Base-by-base conservation (phyloP, 164 flowering plant genomes). In the Aristolochia californica region DNA sequence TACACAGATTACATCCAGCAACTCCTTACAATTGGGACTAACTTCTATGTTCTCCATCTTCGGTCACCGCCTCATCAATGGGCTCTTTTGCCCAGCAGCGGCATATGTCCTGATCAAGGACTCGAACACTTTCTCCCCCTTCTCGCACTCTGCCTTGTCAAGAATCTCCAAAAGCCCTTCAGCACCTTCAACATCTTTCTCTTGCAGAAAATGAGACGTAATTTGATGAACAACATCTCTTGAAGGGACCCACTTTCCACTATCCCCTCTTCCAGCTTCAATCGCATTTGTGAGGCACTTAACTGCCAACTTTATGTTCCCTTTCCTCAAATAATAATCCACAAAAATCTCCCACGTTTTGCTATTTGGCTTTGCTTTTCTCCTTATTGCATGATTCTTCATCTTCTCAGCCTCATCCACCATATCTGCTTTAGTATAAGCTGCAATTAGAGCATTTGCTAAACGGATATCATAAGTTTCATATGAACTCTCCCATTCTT, bases 11-110 rank as follows among this genome's bases (percentile, higher is more conserved):
- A 21, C 50, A 13, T 85, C 83, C 30, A 93, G 88, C 76, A 85
- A 71, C 68, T 75, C 81, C 72, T 80, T 70, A 45, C 73, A 59
- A 34, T 65, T 81, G 38, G 77, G 80, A 54, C 75, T 84, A 60
- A 93, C 79, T 61, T 85, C 87, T 52, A 87, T 75, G 16, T 85
- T 82, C 70, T 89, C 97, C 97, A 89, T 87, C 75, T 83, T 93
- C 73, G 89, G 68, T 53, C 91, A 61, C 16, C 78, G 84, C 20
- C 66, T 76, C 79, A 93, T 64, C 1, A 68, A 34, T 14, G 78
- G 70, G 58, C 80, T 85, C 53, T 82, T 85, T 75, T 68, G 87
- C 53, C 83, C 84, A 7, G 91, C 91, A 63, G 81, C 89, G 9
- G 83, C 84, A 62, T 93, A 87, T 1, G 83, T 89, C 67, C 88